A percentile compares a stretch with the other conserved stretches of the same genome.
Conservation (phyloP, 1,139 yeast genomes). For the Hemisphaericaspora subhashii region DNA sequence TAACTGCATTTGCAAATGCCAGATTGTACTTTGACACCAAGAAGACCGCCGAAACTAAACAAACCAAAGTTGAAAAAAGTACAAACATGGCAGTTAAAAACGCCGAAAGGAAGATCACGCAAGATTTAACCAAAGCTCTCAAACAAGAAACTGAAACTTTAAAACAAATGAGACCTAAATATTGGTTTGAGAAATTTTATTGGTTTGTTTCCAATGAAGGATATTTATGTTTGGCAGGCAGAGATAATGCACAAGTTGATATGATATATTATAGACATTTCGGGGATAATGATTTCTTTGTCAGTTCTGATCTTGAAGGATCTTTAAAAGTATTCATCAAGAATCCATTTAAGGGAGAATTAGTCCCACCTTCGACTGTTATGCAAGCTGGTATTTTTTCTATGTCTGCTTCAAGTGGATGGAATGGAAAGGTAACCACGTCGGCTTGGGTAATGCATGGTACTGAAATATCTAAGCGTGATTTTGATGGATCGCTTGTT, state of each 20-base stretch:
- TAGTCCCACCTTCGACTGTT: constrained; percentile 79
- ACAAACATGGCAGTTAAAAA: constrained; percentile 79
- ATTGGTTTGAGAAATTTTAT: constrained; percentile 90
- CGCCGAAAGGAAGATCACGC: constrained; percentile 76
- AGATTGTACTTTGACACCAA: constrained; percentile 80
- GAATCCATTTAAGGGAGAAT: constrained; percentile 63
- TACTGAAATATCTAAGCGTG: constrained; percentile 64
- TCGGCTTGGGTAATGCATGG: constrained; percentile 85
- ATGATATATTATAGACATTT: constrained; percentile 79
- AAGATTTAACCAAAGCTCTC: constrained; percentile 66
- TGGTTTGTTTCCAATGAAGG: constrained; percentile 95
- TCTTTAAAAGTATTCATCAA: constrained; percentile 77
- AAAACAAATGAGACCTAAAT: constrained; percentile 67
- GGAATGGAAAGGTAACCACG: constrained; percentile 81
- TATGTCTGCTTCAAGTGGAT: constrained; percentile 79
- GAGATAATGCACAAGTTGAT: constrained; percentile 83
- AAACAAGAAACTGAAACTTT: constrained; percentile 65
- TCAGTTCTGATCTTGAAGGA: constrained; percentile 74
- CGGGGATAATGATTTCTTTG: constrained; percentile 68
- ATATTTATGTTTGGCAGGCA: constrained; percentile 81
- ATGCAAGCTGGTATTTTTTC: constrained; percentile 89
- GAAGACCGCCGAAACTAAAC: constrained; percentile 75
- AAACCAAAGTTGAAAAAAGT: constrained; percentile 75
- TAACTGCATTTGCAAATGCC: constrained; percentile 89
- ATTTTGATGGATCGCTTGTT: constrained; percentile 61